Conservation (phyloP, 2,329 filamentous ascomycete genomes). For the Neonectria neomacrospora region DNA sequence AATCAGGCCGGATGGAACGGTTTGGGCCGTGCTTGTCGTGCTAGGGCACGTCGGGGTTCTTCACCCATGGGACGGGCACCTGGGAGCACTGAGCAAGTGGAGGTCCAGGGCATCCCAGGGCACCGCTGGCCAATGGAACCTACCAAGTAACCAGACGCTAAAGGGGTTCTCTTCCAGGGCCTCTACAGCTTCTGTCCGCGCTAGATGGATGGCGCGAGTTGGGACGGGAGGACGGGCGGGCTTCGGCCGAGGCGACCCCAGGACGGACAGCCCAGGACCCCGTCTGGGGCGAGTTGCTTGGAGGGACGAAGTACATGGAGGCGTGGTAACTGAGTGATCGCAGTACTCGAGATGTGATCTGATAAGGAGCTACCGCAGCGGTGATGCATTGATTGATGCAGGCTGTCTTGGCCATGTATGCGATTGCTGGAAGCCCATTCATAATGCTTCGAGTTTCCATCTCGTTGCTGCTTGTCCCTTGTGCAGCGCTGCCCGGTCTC, state of each 20-base stretch:
- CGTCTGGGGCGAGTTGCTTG: not conserved
- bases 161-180: slow-evolving; percentile 26
- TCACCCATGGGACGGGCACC: not conserved
- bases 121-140: not conserved
- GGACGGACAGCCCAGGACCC: slow-evolving; percentile 24
- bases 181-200: slow-evolving; percentile 23
- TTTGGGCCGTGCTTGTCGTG: slow-evolving; percentile 29
- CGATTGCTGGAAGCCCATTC: not conserved
- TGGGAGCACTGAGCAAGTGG: slow-evolving; percentile 2
- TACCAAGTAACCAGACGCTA: not conserved
- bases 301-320: not conserved
- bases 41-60: slow-evolving; percentile 7
- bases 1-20: slow-evolving; percentile 26
- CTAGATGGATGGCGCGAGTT: slow-evolving; percentile 35
- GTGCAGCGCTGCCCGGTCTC: not conserved
- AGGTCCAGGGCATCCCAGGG: slow-evolving; percentile 1
- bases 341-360: not conserved
- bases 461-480: not conserved
- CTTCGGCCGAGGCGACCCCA: slow-evolving; percentile 35
- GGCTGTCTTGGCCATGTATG: not conserved
- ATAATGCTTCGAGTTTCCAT: not conserved
- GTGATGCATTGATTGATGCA: not conserved
- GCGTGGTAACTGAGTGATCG: not conserved
- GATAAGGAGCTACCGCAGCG: not conserved
- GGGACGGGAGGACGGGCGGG: slow-evolving; percentile 23